Conservation (phyloP, 2,329 filamentous ascomycete species). For the Ophiostoma piceae region DNA sequence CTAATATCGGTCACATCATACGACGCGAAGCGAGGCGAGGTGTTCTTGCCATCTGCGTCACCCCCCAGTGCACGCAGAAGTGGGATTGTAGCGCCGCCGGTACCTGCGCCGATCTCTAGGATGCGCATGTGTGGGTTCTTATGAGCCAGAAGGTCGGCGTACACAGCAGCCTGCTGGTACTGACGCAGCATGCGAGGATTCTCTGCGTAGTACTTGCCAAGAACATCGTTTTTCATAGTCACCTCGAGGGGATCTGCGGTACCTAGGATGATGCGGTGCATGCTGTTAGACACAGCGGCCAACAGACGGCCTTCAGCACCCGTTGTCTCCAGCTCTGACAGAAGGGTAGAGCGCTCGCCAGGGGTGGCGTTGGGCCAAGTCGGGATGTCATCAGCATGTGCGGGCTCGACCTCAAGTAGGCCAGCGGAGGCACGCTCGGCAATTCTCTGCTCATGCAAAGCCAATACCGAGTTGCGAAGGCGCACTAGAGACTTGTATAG, state of each 20-base stretch:
- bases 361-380: constrained; percentile 24
- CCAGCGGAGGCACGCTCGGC: constrained; percentile 1
- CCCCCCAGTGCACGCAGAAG: constrained; percentile 26
- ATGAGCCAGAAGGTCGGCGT: constrained; percentile 26
- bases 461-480: constrained; percentile 24
- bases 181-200: constrained; percentile 28
- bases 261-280: constrained; percentile 30
- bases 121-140: constrained; percentile 33
- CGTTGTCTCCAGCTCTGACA: constrained; percentile 13
- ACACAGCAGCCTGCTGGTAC: constrained; percentile 27
- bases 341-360: constrained; percentile 16
- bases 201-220: constrained; percentile 27
- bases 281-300: constrained; percentile 20
- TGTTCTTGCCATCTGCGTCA: constrained; percentile 11
- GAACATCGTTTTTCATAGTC: constrained; percentile 31
- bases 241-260: constrained; percentile 32
- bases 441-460: neutral
- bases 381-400: constrained; percentile 21
- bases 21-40: constrained; percentile 18
- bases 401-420: neutral
- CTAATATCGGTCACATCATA: constrained; percentile 44
- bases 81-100: constrained; percentile 31
- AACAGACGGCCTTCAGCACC: constrained; percentile 26
- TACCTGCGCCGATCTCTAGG: constrained; percentile 39
- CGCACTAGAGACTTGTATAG: constrained; percentile 23